Base-by-base conservation (phyloP, 805 yeast genomes). In the Schizosaccharomyces octosporus region DNA sequence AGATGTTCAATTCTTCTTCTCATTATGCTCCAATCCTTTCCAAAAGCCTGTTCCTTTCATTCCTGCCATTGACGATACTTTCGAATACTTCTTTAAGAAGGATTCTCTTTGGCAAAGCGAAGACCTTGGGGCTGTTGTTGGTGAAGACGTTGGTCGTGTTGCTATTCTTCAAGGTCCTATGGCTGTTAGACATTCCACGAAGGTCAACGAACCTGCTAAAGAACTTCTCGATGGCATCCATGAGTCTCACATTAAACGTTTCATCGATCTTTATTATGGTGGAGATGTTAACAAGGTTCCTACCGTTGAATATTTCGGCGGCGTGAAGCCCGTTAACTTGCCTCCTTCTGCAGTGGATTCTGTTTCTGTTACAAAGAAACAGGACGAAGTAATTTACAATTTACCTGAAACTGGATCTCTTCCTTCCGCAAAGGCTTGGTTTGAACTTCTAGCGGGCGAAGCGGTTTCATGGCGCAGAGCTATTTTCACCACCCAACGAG, bases 31-130 rank as follows among this genome's bases (percentile, higher is more conserved):
- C 66, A 82, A 82, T 70, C 95, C 95, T 67, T 69, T 74, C 64
- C 97, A 90, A 76, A 93, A 93, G 76, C 99, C 99, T 42, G 96
- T 88, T 71, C 98, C 98, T 65, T 93, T 93, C 67, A 89, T 93
- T 67, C 99, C 99, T 61, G 85, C 87, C 24, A 79, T 93, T 72
- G 95, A 93, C 71, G 94, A 87, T 66, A 85, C 87, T 76, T 87
- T 93, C 69, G 97, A 93, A 74, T 82, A 84, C 70, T 93, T 85
- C 80, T 93, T 93, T 81, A 93, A 93, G 82, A 93, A 93, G 77
- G 99, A 93, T 74, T 90, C 97, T 39, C 79, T 93, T 72, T 93
- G 98, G 98, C 99, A 93, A 79, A 85, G 95, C 29, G 97, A 93
- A 78, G 90, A 87, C 72, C 80, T 93, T 71, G 97, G 88, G 72